These are phyloP conservation scores for Fusarium sp. DNA, from an alignment of 2,329 filamentous ascomycete species.

Conservation along the genomic window DNA sequence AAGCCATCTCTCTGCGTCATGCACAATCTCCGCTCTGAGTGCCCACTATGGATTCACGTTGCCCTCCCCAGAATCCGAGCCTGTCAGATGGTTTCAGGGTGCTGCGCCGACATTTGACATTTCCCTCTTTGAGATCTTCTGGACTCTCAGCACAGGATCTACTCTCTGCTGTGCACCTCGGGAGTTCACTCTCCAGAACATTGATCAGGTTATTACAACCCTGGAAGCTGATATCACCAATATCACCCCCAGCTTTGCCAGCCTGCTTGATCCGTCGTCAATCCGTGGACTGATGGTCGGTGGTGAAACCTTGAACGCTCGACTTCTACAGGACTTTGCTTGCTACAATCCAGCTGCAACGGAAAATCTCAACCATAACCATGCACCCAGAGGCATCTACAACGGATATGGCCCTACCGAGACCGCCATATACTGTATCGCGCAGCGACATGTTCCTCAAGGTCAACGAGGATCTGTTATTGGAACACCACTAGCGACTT, in stretches of 20 bases:
- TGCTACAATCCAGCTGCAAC: not conserved
- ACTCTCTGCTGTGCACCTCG: slow-evolving; percentile 28
- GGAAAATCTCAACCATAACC: fast-evolving
- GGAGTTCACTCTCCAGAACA: slow-evolving; percentile 16
- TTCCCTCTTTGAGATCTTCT: slow-evolving; percentile 27
- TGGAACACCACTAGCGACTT: slow-evolving; percentile 6
- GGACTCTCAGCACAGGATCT: slow-evolving; percentile 21
- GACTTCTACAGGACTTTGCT: slow-evolving; percentile 17
- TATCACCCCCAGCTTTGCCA: slow-evolving; percentile 26
- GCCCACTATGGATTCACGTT: slow-evolving; percentile 8
- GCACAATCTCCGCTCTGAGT: slow-evolving; percentile 14
- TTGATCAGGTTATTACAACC: slow-evolving; percentile 12
- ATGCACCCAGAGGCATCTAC: slow-evolving; percentile 10
- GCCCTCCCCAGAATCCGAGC: not conserved
- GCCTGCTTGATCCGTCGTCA: not conserved
- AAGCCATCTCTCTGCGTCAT: slow-evolving; percentile 22
- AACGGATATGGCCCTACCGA: slow-evolving; percentile 29
- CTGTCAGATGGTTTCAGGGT: slow-evolving; percentile 27
- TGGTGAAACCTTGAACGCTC: slow-evolving; percentile 28
- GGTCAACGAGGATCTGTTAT: slow-evolving; percentile 20
- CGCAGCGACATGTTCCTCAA: slow-evolving; percentile 7
- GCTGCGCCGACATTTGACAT: slow-evolving; percentile 31
- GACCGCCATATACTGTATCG: slow-evolving; percentile 27
- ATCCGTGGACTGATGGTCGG: slow-evolving; percentile 27
- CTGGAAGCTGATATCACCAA: slow-evolving; percentile 27